Base-by-base conservation (phyloP, 139 green algal species). In the Chlamydomonas sp. region DNA sequence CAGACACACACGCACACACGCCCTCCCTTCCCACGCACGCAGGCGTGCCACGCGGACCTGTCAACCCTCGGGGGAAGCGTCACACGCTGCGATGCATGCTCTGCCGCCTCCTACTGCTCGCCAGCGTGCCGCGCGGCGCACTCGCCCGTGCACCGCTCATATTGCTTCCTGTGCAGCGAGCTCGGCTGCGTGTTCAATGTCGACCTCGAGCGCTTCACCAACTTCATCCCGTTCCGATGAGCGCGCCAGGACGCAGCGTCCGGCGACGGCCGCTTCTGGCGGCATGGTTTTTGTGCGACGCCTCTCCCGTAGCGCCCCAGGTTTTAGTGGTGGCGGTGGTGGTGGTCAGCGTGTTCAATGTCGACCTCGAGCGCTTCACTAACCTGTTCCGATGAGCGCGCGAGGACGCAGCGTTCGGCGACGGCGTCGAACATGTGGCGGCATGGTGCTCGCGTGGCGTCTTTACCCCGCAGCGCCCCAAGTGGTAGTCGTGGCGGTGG, bases 101-200 rank as follows among this genome's bases (percentile, higher is more conserved):
- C 70, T 43, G 78, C 60, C 2, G 78, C 73, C 1, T 38, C 66
- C 5, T 84, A 80, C 67, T 84, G 78, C 73, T 65, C 60, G 2
- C 64, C 71, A 30, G 49, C 3, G 13, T 67, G 73, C 29, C 37
- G 72, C 0, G 34, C 29, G 6, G 54, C 50, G 24, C 63, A 72
- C 64, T 35, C n/a, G 29, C 34, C 64, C 2, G 29, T 43, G 31
- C 72, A 77, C 54, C 28, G 50, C 36, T 62, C 26, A 36, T 77
- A 72, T 64, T 77, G 72, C 49, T 28, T 3, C 8, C 49, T 77
- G 35, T 72, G 63, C 54, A 65, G 49, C 24, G 72, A 77, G 50
- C 48, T 77, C 29, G 35, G 31, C 2, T 38, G 65, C 30, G 50
- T 77, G 16, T 77, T 77, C 38, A 77, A 72, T 59, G 26, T 77